Evolutionary conservation across 2,329 filamentous ascomycete genomes (phyloP), one percentile per base, ranked within the genome.

Genomic region (Metarhizium humberi): DNA sequence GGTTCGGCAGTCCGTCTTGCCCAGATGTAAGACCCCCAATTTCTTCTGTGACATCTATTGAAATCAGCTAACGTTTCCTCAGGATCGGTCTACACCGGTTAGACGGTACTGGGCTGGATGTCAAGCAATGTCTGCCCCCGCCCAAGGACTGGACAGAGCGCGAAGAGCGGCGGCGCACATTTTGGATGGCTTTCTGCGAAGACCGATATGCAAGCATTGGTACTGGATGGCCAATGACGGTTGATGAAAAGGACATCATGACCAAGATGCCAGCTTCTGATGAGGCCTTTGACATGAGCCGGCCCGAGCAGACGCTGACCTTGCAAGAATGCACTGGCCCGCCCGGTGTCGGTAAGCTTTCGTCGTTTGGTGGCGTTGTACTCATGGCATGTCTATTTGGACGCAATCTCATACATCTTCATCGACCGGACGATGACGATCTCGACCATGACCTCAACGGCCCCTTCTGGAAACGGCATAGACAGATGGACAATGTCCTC

Each of bases 161-260:
- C 55, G 94, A 97, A 72, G 94, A 99, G 69, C 80, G 94, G 61
- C 81, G 94, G 53, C 81, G 94, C 60, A 95, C 91, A 0, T 97
- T 97, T 62, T 99, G 94, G 94, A 87, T 94, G 84, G 83, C 88
- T 3, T 97, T 96, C 66, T 90, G 87, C 62, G 77, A 91, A 59
- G 94, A 97, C 66, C 84, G 94, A 53, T 97, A 96, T 71, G 89
- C 91, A 6, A 96, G 91, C 64, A 94, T 96, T 55, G 94, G 94
- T 38, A 97, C 94, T 2, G 94, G 94, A 6, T 97, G 94, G 94
- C 94, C 94, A 1, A 92, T 97, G 88, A 85, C 82, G 0, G 82
- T 97, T 54, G 92, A 97, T 60, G 94, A 99, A 72, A 82, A 81
- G 66, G 94, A 99, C 74, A 89, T 97, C 61, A 78, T 88, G 73